Evolutionary conservation across 345 rosid genomes (phyloP), one percentile per base, ranked within the genome.

Genomic region (Euphorbia lathyris): DNA sequence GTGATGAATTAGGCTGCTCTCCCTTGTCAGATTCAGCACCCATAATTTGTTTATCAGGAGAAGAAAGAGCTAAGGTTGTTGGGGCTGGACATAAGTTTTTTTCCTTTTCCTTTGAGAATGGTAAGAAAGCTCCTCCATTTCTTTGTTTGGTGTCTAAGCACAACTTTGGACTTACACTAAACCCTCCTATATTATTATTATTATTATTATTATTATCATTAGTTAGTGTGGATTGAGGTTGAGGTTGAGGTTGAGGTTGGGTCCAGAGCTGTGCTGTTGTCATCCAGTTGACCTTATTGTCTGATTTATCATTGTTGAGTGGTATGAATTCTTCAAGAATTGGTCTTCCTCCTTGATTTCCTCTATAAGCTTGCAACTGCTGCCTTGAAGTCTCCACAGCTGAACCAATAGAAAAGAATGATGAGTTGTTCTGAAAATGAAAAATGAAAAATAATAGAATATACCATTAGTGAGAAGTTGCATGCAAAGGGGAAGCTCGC

Each of bases 401-500:
- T 96, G 84, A 74, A 40, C 47, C 61, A 53, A 48, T 1, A 48
- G 8, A 20, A 59, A 3, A 55, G 58, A 26, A 57, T 55, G 59
- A 58, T 58, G 5, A 58, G 26, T 25, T 58, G 17, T 40, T 40
- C 6, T 40, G 43, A 40, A 2, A 34, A 34, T 34, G 7, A 34
- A 34, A 29, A 59, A 29, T 14, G 20, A 10, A 9, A 10, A 20
- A 9, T n/a, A 20, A 2, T 51, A 7, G 16, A 45, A 52, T 36
- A 71, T 86, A 91, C 99, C 99, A 71, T 86, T 86, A 69, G 90
- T 68, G 80, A 96, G 99, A 81, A 96, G 99, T 63, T 96, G 98
- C 98, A 96, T 92, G 93, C 99, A 96, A 73, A 96, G 98, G 1
- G 99, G 99, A 26, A 96, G 91, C 79, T 96, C 99, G 9, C 99